Evolutionary conservation across 805 yeast species (phyloP).

Genomic region (Schwanniomyces yamadae): DNA sequence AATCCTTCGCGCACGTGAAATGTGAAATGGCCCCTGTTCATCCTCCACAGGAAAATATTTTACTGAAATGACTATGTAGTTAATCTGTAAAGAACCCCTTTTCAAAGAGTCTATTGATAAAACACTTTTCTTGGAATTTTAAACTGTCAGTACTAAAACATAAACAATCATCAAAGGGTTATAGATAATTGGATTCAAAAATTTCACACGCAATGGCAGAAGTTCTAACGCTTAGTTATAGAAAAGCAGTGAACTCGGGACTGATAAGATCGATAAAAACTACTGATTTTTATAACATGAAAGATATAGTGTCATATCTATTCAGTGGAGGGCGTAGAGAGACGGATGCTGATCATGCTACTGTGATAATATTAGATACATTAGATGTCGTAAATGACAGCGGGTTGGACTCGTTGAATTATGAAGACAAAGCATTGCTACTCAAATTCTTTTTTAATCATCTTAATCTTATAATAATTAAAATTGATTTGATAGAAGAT

Average conservation of each 20-base stretch:
- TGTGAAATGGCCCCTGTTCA: too few species aligned
- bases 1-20: too few species aligned
- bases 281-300: slow-evolving; percentile 8
- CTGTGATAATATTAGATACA: slow-evolving; percentile 23
- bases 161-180: too few species aligned
- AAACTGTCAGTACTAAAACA: too few species aligned
- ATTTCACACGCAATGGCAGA: slow-evolving; percentile 6
- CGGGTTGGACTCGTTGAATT: slow-evolving; percentile 23
- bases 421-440: slow-evolving; percentile 28
- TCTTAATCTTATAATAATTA: slow-evolving; percentile 31
- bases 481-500: slow-evolving; percentile 3
- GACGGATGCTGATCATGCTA: slow-evolving; percentile 30
- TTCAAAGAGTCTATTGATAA: too few species aligned
- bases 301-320: slow-evolving; percentile 20
- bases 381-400: slow-evolving; percentile 2
- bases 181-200: too few species aligned
- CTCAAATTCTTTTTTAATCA: slow-evolving; percentile 39
- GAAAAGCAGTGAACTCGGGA: not conserved
- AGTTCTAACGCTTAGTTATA: slow-evolving; percentile 6
- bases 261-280: too few species aligned
- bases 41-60: too few species aligned
- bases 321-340: slow-evolving; percentile 35
- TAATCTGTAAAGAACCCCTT: too few species aligned
- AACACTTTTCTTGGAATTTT: too few species aligned
- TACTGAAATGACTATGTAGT: too few species aligned